Evolutionary conservation across 2,329 filamentous ascomycete species (phyloP).

Genomic region (Amylocarpus encephaloides): DNA sequence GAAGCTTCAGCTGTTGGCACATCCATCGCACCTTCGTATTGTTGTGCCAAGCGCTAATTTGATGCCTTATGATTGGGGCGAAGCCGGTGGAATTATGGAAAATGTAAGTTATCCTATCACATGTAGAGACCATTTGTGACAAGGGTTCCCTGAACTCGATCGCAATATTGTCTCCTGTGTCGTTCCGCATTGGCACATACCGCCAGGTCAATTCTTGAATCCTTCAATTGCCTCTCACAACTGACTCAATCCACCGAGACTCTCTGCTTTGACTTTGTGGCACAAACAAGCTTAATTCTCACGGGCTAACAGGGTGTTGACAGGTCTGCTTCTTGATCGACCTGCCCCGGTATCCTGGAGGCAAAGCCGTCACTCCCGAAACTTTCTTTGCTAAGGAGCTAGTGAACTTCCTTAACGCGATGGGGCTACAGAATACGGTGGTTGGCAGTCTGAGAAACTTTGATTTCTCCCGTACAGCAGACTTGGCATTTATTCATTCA

Average conservation of each 20-base stretch:
- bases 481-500: conserved; percentile 76
- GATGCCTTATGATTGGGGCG: conserved; percentile 69
- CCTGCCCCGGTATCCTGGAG: conserved; percentile 51
- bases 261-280: neutral
- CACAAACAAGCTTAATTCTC: neutral
- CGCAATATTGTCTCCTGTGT: no score
- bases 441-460: conserved; percentile 66
- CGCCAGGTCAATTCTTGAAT: no score
- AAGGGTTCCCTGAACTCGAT: no score
- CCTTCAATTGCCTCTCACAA: no score
- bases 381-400: conserved; percentile 65
- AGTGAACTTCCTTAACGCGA: conserved; percentile 60
- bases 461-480: conserved; percentile 68
- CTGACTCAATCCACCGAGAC: neutral
- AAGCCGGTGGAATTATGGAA: conserved; percentile 68
- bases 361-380: conserved; percentile 16
- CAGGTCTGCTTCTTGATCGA: conserved; percentile 88
- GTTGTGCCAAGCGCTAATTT: conserved; percentile 86
- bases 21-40: conserved; percentile 64
- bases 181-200: no score
- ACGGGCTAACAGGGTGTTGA: neutral
- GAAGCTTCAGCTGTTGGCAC: conserved; percentile 87
- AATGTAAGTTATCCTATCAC: conserved; percentile 49
- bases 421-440: conserved; percentile 58
- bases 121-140: no score